phyloP scores from a whole-genome alignment of 441 rosid genomes.

The Viola pubescens region DNA sequence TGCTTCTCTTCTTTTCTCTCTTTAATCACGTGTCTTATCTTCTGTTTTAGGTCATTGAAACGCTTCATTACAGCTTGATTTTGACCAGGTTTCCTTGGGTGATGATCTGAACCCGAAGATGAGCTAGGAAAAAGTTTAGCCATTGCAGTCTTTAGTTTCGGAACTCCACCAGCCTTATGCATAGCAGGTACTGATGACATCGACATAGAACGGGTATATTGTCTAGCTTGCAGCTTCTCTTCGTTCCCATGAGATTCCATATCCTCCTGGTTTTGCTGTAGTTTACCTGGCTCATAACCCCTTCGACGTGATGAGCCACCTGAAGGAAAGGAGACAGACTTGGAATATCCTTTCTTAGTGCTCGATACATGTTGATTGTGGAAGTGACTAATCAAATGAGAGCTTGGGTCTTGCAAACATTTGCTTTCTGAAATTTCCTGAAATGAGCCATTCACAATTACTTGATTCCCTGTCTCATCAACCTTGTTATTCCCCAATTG shows the following conservation, averaged over 20 bases:
- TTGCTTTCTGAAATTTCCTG: conserved; percentile 17
- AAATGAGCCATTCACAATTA: conserved; percentile 7
- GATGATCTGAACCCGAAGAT: conserved; percentile 25
- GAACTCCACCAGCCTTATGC: conserved; percentile 28
- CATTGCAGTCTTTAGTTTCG: conserved; percentile 25
- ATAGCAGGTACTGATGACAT: conserved; percentile 26
- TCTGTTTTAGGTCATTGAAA: conserved; percentile 59
- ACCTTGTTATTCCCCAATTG: conserved; percentile 5
- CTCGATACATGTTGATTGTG: conserved; percentile 30
- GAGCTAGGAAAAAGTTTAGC: conserved; percentile 15
- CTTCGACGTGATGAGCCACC: conserved; percentile 19
- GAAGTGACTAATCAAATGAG: conserved; percentile 42
- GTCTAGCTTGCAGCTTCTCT: conserved; percentile 3
- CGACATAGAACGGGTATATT: conserved; percentile 23
- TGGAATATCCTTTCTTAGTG: conserved; percentile 28
- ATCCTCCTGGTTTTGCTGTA: conserved; percentile 12
- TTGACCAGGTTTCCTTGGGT: conserved; percentile 24
- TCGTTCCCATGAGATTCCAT: conserved; percentile 4
- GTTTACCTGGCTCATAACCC: conserved; percentile 14
- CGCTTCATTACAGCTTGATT: conserved; percentile 43
- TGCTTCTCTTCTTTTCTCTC: conserved; percentile 54
- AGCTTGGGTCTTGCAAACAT: conserved; percentile 46
- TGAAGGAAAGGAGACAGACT: conserved; percentile 43
- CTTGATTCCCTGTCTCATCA: conserved; percentile 11
- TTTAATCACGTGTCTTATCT: conserved; percentile 48